These are phyloP conservation scores for Aquilaria agallochum DNA, from an alignment of 441 rosid species.

Conservation along the genomic window DNA sequence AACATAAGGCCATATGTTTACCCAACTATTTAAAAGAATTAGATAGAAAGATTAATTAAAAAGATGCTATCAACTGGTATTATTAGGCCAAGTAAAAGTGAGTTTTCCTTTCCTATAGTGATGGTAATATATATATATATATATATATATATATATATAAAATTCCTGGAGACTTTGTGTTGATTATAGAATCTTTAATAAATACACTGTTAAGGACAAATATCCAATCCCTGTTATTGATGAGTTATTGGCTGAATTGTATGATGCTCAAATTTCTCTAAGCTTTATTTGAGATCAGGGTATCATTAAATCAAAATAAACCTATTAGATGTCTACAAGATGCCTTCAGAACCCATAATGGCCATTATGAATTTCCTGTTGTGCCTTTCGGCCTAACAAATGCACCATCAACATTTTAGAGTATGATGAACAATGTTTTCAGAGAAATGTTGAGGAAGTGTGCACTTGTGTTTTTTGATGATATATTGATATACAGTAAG, in stretches of 20 bases:
- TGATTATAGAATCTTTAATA: slow-evolving; percentile 1
- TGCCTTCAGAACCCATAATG: background rate
- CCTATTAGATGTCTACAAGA: background rate
- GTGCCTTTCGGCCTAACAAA: background rate
- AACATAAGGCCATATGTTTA: background rate
- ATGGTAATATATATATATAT: background rate
- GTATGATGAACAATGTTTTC: background rate
- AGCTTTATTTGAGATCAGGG: background rate
- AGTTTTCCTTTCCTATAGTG: slow-evolving; percentile 3
- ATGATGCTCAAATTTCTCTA: background rate
- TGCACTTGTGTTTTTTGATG: background rate
- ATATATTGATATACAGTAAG: background rate
- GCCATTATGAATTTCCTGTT: background rate
- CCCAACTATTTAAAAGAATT: background rate
- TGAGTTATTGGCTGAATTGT: background rate
- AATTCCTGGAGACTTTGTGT: background rate
- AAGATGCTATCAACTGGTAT: slow-evolving; percentile 6
- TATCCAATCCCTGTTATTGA: background rate
- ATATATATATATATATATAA: no score
- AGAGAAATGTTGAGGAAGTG: background rate
- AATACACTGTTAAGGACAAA: background rate
- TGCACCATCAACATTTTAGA: background rate
- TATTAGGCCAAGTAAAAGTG: slow-evolving; percentile 6
- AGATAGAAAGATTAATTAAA: background rate
- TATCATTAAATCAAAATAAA: background rate